Percentiles rank a stretch among this genome's conserved stretches.
These are phyloP conservation scores for Rhipidocladum racemiflorum DNA, from an alignment of 176 grass and related monocot species.

Conservation along the genomic window DNA sequence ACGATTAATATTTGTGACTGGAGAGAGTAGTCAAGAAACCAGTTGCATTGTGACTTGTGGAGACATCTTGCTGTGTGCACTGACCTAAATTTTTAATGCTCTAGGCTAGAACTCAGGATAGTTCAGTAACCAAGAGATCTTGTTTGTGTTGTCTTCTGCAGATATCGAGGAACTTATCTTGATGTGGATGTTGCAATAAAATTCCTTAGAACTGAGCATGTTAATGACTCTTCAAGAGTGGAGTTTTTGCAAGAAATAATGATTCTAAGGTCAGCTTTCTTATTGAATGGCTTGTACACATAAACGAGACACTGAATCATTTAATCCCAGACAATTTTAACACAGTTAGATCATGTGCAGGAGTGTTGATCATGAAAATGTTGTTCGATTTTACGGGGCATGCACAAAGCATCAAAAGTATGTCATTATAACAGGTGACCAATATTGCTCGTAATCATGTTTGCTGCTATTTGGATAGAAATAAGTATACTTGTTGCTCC, in stretches of 20 bases:
- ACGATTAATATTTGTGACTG: no score
- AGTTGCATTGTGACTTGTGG: not conserved
- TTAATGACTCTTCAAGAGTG: slow-evolving; percentile 62
- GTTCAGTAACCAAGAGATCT: not conserved
- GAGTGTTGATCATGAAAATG: slow-evolving; percentile 76
- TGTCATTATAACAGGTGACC: slow-evolving; percentile 89
- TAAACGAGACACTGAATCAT: slow-evolving; percentile 2
- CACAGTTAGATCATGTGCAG: slow-evolving; percentile 43
- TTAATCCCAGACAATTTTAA: slow-evolving; percentile 29
- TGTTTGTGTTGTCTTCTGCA: slow-evolving; percentile 31
- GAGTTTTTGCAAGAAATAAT: slow-evolving; percentile 96
- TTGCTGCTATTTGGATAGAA: slow-evolving; percentile 9
- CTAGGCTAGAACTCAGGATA: not conserved
- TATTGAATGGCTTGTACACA: slow-evolving; percentile 21
- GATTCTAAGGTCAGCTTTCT: slow-evolving; percentile 67
- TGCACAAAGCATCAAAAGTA: slow-evolving; percentile 69
- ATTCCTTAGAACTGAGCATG: slow-evolving; percentile 62
- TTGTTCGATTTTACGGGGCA: slow-evolving; percentile 78
- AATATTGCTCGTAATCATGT: not conserved
- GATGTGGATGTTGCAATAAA: slow-evolving; percentile 87
- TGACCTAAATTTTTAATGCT: not conserved
- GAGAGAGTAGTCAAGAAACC: not conserved
- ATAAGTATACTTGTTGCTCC: slow-evolving; percentile 2
- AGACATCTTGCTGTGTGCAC: not conserved
- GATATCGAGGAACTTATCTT: slow-evolving; percentile 73